Percentiles rank a stretch among this genome's conserved stretches.
Conservation (phyloP, 139 green algal genomes). For the Haematococcus lacustris region DNA sequence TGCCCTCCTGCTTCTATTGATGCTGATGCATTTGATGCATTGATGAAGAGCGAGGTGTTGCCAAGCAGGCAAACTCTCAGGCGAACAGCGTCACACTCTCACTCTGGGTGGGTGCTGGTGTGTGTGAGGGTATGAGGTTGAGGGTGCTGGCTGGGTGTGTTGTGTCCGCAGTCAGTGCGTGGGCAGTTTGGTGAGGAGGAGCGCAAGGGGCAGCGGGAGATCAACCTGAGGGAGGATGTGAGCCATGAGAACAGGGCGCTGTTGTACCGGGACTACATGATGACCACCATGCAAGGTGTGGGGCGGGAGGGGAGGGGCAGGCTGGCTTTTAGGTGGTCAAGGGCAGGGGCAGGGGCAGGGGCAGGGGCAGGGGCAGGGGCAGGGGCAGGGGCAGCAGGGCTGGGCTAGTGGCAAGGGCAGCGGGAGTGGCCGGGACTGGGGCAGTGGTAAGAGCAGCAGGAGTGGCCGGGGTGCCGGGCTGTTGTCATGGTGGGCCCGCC, state of each 20-base stretch:
- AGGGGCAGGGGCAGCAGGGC: too few relatives aligned
- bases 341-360: too few relatives aligned
- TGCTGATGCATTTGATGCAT: not conserved
- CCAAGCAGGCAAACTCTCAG: not conserved
- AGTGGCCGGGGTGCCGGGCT: too few relatives aligned
- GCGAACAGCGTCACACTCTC: not conserved
- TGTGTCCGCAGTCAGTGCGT: conserved; percentile 22
- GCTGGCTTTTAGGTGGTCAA: not conserved
- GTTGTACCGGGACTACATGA: conserved; percentile 93
- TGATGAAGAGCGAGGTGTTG: too few relatives aligned
- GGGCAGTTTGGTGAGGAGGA: conserved; percentile 49
- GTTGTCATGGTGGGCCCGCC: too few relatives aligned
- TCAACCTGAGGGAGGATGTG: conserved; percentile 77
- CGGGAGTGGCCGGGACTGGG: too few relatives aligned
- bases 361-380: too few relatives aligned
- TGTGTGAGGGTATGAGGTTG: not conserved
- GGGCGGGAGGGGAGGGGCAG: not conserved
- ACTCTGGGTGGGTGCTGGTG: not conserved
- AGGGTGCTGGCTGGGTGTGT: too few relatives aligned
- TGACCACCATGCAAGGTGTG: conserved; percentile 62
- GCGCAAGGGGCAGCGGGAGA: conserved; percentile 84
- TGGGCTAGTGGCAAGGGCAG: too few relatives aligned
- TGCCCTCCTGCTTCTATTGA: not conserved
- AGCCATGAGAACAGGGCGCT: conserved; percentile 39
- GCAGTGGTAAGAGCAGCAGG: too few relatives aligned